These are phyloP conservation scores for Diaporthe ampelina DNA, from an alignment of 2,329 filamentous ascomycete genomes.

Conservation along the genomic window DNA sequence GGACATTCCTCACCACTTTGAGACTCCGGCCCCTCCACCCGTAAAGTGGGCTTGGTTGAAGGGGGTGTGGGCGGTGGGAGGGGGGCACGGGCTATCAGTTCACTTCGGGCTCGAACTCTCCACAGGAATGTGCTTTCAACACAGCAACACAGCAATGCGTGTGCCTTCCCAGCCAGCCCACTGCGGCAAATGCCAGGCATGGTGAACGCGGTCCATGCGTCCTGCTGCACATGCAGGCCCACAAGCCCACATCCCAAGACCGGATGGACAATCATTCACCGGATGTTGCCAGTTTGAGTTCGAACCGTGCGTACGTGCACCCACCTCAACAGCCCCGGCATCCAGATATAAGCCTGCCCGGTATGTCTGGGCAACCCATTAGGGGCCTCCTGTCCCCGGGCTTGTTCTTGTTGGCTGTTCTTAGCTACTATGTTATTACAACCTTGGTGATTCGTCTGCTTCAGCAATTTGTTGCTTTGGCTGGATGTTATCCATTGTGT, in stretches of 20 bases:
- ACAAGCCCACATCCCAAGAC: neutral
- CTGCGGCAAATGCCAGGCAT: constrained; percentile 2
- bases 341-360: constrained; percentile 16
- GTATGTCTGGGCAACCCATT: neutral
- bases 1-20: constrained; percentile 28
- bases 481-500: neutral
- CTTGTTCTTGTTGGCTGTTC: neutral
- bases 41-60: neutral
- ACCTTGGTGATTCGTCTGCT: neutral
- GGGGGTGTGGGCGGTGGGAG: neutral
- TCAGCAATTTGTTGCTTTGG: neutral
- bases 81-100: constrained; percentile 12
- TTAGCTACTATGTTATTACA: neutral
- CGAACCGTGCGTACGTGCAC: constrained; percentile 10
- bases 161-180: too few species aligned
- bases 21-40: constrained; percentile 14
- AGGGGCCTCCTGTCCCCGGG: neutral
- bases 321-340: neutral
- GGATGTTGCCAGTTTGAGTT: constrained; percentile 31
- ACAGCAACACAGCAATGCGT: neutral
- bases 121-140: neutral
- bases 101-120: neutral
- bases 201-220: constrained; percentile 9
- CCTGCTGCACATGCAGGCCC: neutral
- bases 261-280: constrained; percentile 19